A percentile compares a stretch with the other conserved stretches of the same genome.
Evolutionary conservation across 352 stramenopile genomes (phyloP).

Genomic region (Elongisporangium prolatum): DNA sequence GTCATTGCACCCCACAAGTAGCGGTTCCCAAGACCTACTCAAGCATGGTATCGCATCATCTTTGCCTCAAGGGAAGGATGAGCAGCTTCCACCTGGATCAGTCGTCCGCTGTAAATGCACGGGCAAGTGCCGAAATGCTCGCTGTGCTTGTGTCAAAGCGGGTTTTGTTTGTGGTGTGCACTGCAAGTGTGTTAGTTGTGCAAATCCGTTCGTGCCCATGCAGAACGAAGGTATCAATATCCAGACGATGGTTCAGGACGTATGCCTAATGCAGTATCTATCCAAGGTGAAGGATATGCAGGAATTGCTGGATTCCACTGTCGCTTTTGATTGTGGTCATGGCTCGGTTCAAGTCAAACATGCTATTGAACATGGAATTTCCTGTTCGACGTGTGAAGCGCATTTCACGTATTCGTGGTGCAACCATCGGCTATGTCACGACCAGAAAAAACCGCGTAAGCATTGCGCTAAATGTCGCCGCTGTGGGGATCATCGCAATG

Average conservation of each 20-base stretch:
- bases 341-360: slow-evolving; percentile 62
- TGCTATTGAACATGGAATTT: slow-evolving; percentile 53
- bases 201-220: slow-evolving; percentile 81
- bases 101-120: slow-evolving; percentile 70
- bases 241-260: slow-evolving; percentile 55
- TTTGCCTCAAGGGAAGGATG: slow-evolving; percentile 3
- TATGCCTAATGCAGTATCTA: slow-evolving; percentile 80
- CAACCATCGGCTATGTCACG: slow-evolving; percentile 65
- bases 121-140: slow-evolving; percentile 78
- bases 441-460: slow-evolving; percentile 74
- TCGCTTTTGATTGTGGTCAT: slow-evolving; percentile 56
- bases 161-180: slow-evolving; percentile 71
- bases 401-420: slow-evolving; percentile 83
- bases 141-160: slow-evolving; percentile 76
- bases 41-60: neutral
- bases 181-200: slow-evolving; percentile 76
- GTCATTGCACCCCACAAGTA: slow-evolving; percentile 40
- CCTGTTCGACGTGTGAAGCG: slow-evolving; percentile 46
- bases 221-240: slow-evolving; percentile 60
- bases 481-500: slow-evolving; percentile 74
- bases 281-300: slow-evolving; percentile 85
- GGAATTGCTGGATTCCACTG: slow-evolving; percentile 66
- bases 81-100: slow-evolving; percentile 2
- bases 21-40: slow-evolving; percentile 4
- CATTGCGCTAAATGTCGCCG: slow-evolving; percentile 77